Base-by-base conservation (phyloP, 1,139 yeast genomes). In the Taiozyma sp. region DNA sequence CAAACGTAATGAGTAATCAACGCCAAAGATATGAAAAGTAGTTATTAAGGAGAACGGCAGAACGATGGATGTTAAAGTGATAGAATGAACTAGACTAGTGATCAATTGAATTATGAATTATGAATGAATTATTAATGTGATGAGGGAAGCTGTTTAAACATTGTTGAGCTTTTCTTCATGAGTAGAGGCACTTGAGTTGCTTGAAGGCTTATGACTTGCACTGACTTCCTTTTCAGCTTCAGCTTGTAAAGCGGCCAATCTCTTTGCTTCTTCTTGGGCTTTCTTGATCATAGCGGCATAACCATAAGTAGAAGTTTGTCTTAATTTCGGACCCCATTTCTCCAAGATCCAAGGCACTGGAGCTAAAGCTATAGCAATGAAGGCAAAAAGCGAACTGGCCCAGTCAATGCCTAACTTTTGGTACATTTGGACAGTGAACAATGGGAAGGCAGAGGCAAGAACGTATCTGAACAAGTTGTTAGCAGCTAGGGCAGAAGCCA, bases 401-500 rank as follows among this genome's bases (percentile, higher is more conserved):
- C 95, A 87, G 60, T 80, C 87, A 54, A 85, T 77, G 34, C 74
- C 87, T 61, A 86, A 68, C 44, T 75, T 79, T 32, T 75, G 67
- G 66, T 85, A 84, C 95, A 87, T 87, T 65, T 85, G 93, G 24
- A 86, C 79, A 6, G 85, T 77, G 63, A 87, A 87, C 51, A 85
- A 70, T 48, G 93, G 93, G 73, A 85, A 85, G 3, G 86, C 87
- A 41, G 85, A 68, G 46, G 76, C 62, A 63, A 68, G 60, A 62
- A 77, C 55, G 61, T 85, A 86, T 68, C 93, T 77, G 53, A 82
- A 68, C 59, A 87, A 71, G 63, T 85, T 86, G 68, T 86, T 87
- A 4, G 95, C 95, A 44, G 93, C 93, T 52, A 86, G 66, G 2
- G 91, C 88, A 24, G 89, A 83, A 0, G 95, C 93, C 41, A 85